Base-by-base conservation (phyloP, 495 filamentous ascomycete species). In the Chaetomium cochliodes region DNA sequence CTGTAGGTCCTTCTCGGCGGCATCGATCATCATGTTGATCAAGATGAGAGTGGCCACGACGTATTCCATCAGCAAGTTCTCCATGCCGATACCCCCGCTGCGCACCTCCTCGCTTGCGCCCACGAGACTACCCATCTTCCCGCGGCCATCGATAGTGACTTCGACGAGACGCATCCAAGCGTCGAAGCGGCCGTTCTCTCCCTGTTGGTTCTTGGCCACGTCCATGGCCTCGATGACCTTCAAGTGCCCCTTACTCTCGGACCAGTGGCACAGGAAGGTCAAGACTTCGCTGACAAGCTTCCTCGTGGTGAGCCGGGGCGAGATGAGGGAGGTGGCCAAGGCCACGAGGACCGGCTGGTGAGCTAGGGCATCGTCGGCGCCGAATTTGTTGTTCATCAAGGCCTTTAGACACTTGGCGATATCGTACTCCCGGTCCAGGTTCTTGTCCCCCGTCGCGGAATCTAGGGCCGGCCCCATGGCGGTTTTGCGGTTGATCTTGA, bases 141-240 rank as follows among this genome's bases (percentile, higher is more conserved):
- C 94, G 64, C 94, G 87, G 33, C 94, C 94, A 77, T 98, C 94
- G 57, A 97, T 87, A 12, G 94, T 97, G 59, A 98, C 96, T 76
- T 98, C 94, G 44, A 98, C 93, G 53, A 96, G 92, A 33, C 94
- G 90, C 91, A 98, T 96, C 94, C 94, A 98, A 18, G 96, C 88
- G 79, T 98, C 94, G 71, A 98, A 98, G 18, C 96, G 88, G 39
- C 94, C 94, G 72, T 94, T 97, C 75, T 98, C 94, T 49, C 88
- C 89, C 70, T 96, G 88, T 68, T 92, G 85, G 67, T 82, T 86
- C 75, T 98, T 98, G 77, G 97, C 88, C 71, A 91, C 84, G 66
- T 98, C 94, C 82, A 98, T 86, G 33, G 92, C 90, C 77, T 96
- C 89, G 62, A 98, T 85, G 25, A 98, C 94, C 78, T 92, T 96